Evolutionary conservation across 1,139 yeast genomes (phyloP).

Genomic region (Lodderomyces jiufengensis): DNA sequence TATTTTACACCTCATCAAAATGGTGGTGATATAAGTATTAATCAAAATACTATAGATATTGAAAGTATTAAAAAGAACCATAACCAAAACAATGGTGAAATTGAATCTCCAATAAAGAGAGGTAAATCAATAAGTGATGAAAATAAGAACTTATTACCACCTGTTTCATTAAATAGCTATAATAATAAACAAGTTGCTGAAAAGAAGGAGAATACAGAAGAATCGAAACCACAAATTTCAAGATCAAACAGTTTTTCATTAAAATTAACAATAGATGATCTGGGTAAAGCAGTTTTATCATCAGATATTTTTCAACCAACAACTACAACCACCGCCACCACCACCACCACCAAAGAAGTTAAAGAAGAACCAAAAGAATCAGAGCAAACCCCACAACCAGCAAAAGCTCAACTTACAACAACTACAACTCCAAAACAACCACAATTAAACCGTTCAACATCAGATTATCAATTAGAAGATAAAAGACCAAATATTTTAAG

Average conservation of each 20-base stretch:
- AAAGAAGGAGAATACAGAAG: not conserved
- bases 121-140: not conserved
- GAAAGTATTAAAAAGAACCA: not conserved
- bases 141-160: slow-evolving; percentile 29
- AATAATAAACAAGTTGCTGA: not conserved
- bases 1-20: slow-evolving; percentile 8
- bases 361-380: slow-evolving; percentile 6
- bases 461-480: slow-evolving; percentile 1
- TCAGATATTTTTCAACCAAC: slow-evolving; percentile 16
- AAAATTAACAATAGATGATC: slow-evolving; percentile 39
- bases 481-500: slow-evolving; percentile 18
- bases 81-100: not conserved
- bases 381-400: slow-evolving; percentile 8
- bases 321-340: not conserved
- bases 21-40: not conserved
- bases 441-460: not conserved
- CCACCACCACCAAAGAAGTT: not conserved
- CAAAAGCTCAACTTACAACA: slow-evolving; percentile 26
- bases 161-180: slow-evolving; percentile 20
- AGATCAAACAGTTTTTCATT: slow-evolving; percentile 27
- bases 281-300: slow-evolving; percentile 45
- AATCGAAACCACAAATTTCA: not conserved
- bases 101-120: slow-evolving; percentile 5
- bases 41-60: not conserved
- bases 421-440: slow-evolving; percentile 14